Evolutionary conservation across 306 rosid genomes (phyloP).

Genomic region (Malus domestica): ASM211411v1 NC_041790.1:28235501-28236000

Average conservation of each 20-base stretch:
- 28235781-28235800: background rate
- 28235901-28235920: too few species aligned
- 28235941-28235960: too few species aligned
- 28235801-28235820: background rate
- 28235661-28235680: too few species aligned
- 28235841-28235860: background rate
- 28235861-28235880: background rate
- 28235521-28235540: background rate
- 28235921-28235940: too few species aligned
- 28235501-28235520: conserved; percentile 15
- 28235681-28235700: background rate
- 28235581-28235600: background rate
- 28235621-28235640: background rate
- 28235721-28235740: background rate
- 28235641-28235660: background rate
- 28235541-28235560: background rate
- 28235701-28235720: background rate
- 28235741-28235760: background rate
- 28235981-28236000: too few species aligned
- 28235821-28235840: background rate
- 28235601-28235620: background rate
- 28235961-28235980: too few species aligned
- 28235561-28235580: background rate
- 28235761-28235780: background rate
- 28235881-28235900: too few species aligned